These are phyloP conservation scores for Zymoseptoria passerinii DNA, from an alignment of 2,329 filamentous ascomycete genomes.

Conservation along the genomic window DNA sequence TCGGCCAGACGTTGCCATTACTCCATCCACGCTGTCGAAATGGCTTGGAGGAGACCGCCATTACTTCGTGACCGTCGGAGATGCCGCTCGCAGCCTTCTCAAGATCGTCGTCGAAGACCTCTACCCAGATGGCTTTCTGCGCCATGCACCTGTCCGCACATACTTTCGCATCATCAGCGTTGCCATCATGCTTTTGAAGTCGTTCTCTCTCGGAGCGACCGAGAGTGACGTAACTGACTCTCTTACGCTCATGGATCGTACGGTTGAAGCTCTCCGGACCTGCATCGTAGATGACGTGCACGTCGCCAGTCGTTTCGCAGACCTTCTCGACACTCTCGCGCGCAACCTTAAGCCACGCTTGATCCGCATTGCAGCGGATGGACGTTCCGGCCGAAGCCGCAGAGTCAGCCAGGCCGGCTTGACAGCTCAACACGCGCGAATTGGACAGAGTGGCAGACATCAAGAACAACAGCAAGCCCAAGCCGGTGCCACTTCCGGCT, in stretches of 20 bases:
- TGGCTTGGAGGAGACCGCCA: constrained; percentile 52
- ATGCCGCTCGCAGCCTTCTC: constrained; percentile 68
- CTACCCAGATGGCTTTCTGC: constrained; percentile 64
- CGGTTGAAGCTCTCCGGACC: constrained; percentile 63
- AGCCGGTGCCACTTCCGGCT: constrained; percentile 6
- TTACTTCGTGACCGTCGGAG: constrained; percentile 63
- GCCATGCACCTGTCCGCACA: constrained; percentile 73
- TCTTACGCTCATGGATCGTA: constrained; percentile 65
- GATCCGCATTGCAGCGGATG: constrained; percentile 47
- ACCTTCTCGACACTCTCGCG: constrained; percentile 70
- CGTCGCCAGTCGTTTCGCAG: constrained; percentile 73
- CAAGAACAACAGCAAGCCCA: constrained; percentile 13
- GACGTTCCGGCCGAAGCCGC: constrained; percentile 20
- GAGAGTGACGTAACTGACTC: constrained; percentile 70
- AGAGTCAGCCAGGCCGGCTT: constrained; percentile 11
- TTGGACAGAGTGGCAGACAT: constrained; percentile 3
- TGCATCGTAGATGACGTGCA: constrained; percentile 81
- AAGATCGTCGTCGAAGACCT: constrained; percentile 69
- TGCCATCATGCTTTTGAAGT: constrained; percentile 77
- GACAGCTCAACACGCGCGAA: neutral
- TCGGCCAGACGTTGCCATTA: constrained; percentile 36
- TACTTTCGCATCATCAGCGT: constrained; percentile 83
- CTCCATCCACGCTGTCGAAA: constrained; percentile 37
- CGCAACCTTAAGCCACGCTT: constrained; percentile 66
- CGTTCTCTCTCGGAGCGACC: constrained; percentile 71